Conservation (phyloP, 2,329 filamentous ascomycete genomes). For the Epichloe sp. region DNA sequence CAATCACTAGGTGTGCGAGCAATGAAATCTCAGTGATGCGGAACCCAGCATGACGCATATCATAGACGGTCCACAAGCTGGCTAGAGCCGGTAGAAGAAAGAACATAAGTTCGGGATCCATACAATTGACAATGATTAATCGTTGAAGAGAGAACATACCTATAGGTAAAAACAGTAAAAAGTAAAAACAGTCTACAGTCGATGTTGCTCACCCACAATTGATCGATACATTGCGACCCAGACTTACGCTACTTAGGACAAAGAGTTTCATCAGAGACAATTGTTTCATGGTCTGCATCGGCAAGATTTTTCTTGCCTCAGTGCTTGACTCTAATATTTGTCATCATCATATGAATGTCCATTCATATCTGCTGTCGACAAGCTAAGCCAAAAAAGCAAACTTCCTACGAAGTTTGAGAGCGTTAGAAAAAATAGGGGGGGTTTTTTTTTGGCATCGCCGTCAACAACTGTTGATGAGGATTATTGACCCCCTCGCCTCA, state of each 20-base stretch:
- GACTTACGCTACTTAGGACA: not conserved
- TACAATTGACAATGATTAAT: too few species aligned
- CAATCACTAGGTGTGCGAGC: too few species aligned
- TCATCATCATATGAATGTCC: slow-evolving; percentile 82
- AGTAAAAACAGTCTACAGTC: too few species aligned
- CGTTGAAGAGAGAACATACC: too few species aligned
- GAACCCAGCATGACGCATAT: too few species aligned
- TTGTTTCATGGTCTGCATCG: slow-evolving; percentile 18
- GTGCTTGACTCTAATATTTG: slow-evolving; percentile 95
- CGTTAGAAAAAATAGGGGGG: slow-evolving; percentile 15
- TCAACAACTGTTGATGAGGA: slow-evolving; percentile 6
- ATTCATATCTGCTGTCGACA: slow-evolving; percentile 11
- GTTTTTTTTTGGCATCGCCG: slow-evolving; percentile 9
- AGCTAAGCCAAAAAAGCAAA: slow-evolving; percentile 17
- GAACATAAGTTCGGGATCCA: too few species aligned
- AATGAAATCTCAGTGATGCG: too few species aligned
- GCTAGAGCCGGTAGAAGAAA: too few species aligned
- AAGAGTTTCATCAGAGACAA: slow-evolving; percentile 16
- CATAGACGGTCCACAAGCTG: too few species aligned
- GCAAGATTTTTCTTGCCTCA: slow-evolving; percentile 40
- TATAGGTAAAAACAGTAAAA: too few species aligned
- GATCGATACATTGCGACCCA: too few species aligned
- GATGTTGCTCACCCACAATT: too few species aligned
- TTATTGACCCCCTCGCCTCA: slow-evolving; percentile 72
- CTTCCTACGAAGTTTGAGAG: slow-evolving; percentile 30